phyloP scores from a whole-genome alignment of 169 alveolate genomes.

The Perkinsus chesapeaki region DNA sequence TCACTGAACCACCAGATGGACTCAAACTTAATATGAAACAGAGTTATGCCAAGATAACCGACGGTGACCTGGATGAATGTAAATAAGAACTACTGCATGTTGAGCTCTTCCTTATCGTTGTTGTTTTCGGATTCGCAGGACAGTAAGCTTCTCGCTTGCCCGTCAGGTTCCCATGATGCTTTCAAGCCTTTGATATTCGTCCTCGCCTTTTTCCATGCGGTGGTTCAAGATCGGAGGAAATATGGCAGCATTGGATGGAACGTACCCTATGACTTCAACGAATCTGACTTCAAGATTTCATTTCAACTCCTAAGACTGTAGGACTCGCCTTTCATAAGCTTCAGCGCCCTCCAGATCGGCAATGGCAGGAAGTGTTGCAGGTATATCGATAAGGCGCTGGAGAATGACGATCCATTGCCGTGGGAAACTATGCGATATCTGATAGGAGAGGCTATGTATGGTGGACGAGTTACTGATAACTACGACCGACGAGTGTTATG shows the following conservation, averaged over 20 bases:
- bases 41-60: slow-evolving; percentile 67
- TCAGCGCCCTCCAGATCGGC: background rate
- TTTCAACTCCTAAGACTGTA: slow-evolving; percentile 39
- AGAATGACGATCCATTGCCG: slow-evolving; percentile 64
- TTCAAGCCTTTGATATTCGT: slow-evolving; percentile 78
- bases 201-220: slow-evolving; percentile 86
- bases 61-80: slow-evolving; percentile 66
- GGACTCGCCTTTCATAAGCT: slow-evolving; percentile 22
- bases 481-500: slow-evolving; percentile 78
- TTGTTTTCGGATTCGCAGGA: no score
- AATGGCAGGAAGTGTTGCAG: background rate
- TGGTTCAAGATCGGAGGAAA: slow-evolving; percentile 80
- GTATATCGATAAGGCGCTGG: slow-evolving; percentile 28
- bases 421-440: slow-evolving; percentile 74
- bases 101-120: no score
- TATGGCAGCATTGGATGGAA: slow-evolving; percentile 91
- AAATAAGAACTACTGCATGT: background rate
- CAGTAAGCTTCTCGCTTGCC: no score
- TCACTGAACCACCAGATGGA: slow-evolving; percentile 94
- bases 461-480: slow-evolving; percentile 92
- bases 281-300: slow-evolving; percentile 78
- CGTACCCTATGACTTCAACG: slow-evolving; percentile 84
- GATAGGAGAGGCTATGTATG: slow-evolving; percentile 89
- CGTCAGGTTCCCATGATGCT: slow-evolving; percentile 55
- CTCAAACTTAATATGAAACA: slow-evolving; percentile 76